These are phyloP conservation scores for Gliomastix tumulicola DNA, from an alignment of 2,329 filamentous ascomycete species.

Conservation along the genomic window DNA sequence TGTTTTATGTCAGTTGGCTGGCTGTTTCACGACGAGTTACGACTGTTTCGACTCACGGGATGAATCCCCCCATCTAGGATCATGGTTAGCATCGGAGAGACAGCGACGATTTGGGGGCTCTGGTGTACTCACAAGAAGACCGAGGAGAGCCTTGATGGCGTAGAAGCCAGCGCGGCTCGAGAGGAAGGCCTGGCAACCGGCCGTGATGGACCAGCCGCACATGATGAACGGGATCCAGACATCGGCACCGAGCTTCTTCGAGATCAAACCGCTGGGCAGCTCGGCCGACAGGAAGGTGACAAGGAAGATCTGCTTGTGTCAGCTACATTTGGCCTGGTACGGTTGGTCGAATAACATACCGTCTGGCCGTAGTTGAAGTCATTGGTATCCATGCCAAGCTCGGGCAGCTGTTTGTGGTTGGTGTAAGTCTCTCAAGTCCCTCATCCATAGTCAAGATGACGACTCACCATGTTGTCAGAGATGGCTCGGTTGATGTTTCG, in stretches of 20 bases:
- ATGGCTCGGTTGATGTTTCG: slow-evolving; percentile 37
- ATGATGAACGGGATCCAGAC: slow-evolving; percentile 35
- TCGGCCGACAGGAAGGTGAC: slow-evolving; percentile 38
- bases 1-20: too few species aligned
- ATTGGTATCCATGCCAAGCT: slow-evolving; percentile 34
- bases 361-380: slow-evolving; percentile 37
- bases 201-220: slow-evolving; percentile 29
- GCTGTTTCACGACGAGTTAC: too few species aligned
- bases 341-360: too few species aligned
- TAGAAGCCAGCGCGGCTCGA: slow-evolving; percentile 28
- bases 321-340: too few species aligned
- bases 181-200: slow-evolving; percentile 28
- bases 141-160: slow-evolving; percentile 32
- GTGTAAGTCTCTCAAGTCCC: too few species aligned
- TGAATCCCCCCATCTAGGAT: slow-evolving; percentile 47
- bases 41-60: slow-evolving; percentile 28
- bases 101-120: too few species aligned
- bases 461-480: slow-evolving; percentile 26
- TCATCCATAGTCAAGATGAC: not conserved
- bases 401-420: slow-evolving; percentile 16
- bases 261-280: slow-evolving; percentile 39
- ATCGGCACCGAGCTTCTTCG: slow-evolving; percentile 43
- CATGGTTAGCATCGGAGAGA: too few species aligned
- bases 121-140: too few species aligned
- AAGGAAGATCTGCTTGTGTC: slow-evolving; percentile 35